Percentiles rank a stretch among this genome's conserved stretches.
phyloP scores from a whole-genome alignment of 2,329 filamentous ascomycete species.

The Colletotrichum higginsianum region DNA sequence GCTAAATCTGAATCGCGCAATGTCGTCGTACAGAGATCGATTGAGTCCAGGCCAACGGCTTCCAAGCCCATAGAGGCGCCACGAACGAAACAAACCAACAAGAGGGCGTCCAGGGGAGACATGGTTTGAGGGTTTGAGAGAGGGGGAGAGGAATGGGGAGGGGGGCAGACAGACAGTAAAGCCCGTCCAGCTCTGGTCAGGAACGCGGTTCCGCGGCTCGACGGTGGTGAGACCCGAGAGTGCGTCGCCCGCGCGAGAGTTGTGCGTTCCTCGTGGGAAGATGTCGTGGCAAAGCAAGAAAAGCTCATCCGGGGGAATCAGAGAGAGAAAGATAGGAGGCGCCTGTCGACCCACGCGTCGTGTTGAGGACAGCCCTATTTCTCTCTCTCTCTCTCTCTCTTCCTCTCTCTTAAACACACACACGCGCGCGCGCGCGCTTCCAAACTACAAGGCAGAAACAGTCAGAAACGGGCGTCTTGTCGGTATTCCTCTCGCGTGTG shows the following conservation, averaged over 20 bases:
- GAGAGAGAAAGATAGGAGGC: conserved; percentile 10
- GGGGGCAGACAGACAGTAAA: neutral
- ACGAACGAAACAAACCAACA: neutral
- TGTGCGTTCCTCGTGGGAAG: conserved; percentile 38
- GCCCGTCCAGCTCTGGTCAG: conserved; percentile 22
- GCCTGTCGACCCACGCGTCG: conserved; percentile 16
- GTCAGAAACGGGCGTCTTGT: neutral
- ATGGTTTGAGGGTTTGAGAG: too few relatives aligned
- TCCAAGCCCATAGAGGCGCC: neutral
- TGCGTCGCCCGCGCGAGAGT: conserved; percentile 31
- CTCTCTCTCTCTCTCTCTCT: too few relatives aligned
- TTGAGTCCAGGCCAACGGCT: conserved; percentile 22
- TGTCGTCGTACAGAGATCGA: conserved; percentile 31
- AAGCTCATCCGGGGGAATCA: neutral
- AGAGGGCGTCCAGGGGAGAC: conserved; percentile 4
- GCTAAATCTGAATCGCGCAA: conserved; percentile 18
- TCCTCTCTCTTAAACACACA: too few relatives aligned
- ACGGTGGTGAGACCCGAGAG: conserved; percentile 25
- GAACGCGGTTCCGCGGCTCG: conserved; percentile 35
- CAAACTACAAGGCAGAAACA: neutral
- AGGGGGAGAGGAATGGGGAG: neutral
- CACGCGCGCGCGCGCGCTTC: too few relatives aligned
- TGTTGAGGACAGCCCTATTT: conserved; percentile 15
- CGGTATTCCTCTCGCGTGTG: conserved; percentile 25
- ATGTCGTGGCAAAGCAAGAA: conserved; percentile 28